Evolutionary conservation across 2,329 filamentous ascomycete species (phyloP).

Genomic region (Colletotrichum limetticola): DNA sequence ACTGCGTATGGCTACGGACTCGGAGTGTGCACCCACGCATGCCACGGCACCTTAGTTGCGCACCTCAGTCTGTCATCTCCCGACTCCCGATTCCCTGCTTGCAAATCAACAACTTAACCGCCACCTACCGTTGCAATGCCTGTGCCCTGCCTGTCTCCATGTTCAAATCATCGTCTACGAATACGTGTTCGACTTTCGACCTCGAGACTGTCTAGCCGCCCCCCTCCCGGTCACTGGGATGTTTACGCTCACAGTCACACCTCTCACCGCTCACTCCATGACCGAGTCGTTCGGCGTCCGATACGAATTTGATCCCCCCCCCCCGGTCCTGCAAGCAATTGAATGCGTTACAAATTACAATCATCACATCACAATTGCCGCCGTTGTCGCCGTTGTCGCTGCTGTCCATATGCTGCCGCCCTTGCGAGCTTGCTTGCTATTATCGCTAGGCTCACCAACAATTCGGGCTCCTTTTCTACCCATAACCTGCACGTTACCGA

Average conservation of each 20-base stretch:
- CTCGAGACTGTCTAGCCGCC: not conserved
- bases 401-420: too few species aligned
- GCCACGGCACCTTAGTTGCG: too few species aligned
- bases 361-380: not conserved
- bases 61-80: not conserved
- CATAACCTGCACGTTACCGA: not conserved
- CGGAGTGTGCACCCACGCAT: too few species aligned
- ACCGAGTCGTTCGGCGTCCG: constrained; percentile 27
- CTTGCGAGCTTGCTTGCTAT: not conserved
- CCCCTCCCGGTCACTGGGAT: constrained; percentile 5
- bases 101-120: constrained; percentile 6
- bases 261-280: constrained; percentile 21
- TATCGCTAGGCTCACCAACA: not conserved
- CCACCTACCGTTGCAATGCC: constrained; percentile 14
- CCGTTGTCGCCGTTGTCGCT: not conserved
- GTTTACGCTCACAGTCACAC: not conserved
- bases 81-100: not conserved
- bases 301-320: not conserved
- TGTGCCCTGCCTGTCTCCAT: not conserved
- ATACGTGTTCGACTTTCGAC: not conserved
- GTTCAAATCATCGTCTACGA: not conserved
- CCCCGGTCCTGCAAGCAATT: constrained; percentile 12
- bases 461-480: not conserved
- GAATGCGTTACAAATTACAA: not conserved
- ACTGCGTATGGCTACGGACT: too few species aligned